A percentile compares a stretch with the other conserved stretches of the same genome.
Conservation (phyloP, 768 basidiomycete genomes). For the Hortiboletus flavorubellus region DNA sequence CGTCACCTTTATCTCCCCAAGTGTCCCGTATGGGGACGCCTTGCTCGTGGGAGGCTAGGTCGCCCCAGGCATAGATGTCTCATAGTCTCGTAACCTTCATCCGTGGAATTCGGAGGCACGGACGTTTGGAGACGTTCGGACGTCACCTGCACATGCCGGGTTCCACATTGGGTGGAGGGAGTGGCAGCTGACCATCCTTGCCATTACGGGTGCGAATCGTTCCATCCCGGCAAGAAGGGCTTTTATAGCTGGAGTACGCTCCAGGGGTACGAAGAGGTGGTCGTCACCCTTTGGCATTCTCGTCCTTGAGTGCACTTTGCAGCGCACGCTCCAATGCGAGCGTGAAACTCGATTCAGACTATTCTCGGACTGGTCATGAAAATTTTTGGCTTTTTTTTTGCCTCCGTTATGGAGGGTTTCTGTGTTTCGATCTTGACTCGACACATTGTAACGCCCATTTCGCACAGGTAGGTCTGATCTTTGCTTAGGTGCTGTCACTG, state of each 20-base stretch:
- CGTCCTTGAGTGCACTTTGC: conserved; percentile 31
- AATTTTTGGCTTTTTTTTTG: conserved; percentile 3
- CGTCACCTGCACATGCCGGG: neutral
- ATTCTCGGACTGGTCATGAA: conserved; percentile 25
- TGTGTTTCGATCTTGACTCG: neutral
- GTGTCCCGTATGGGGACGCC: conserved; percentile 16
- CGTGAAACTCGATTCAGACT: conserved; percentile 35
- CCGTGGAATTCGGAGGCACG: neutral
- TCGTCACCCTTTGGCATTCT: neutral
- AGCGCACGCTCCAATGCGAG: conserved; percentile 10
- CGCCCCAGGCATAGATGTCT: no score
- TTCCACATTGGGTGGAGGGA: no score
- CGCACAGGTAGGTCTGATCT: neutral
- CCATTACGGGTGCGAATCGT: no score
- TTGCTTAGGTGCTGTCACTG: neutral
- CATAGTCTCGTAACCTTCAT: fast-evolving
- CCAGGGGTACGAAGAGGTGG: conserved; percentile 23
- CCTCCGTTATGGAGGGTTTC: conserved; percentile 12
- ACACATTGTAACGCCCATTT: neutral
- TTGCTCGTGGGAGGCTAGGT: neutral
- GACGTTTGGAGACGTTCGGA: neutral
- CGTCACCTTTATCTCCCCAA: conserved; percentile 12
- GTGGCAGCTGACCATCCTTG: neutral
- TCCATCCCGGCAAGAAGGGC: neutral
- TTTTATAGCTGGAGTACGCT: conserved; percentile 1